Conservation (phyloP, 805 yeast species). For the fission yeast (Schizosaccharomyces pombe) region DNA sequence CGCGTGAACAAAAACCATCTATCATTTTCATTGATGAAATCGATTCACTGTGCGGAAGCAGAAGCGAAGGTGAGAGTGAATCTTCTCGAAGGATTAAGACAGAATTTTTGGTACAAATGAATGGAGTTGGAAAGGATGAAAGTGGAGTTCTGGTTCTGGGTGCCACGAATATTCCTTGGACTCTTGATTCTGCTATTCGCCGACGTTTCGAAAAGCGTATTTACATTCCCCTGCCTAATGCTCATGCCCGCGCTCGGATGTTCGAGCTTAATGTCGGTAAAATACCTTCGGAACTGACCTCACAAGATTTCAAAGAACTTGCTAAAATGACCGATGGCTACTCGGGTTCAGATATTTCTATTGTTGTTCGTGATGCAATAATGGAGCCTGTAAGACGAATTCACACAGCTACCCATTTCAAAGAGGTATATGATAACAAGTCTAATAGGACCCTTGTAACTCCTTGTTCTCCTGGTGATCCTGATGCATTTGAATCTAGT, state of each 20-base stretch:
- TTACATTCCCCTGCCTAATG: slow-evolving; percentile 83
- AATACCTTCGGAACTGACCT: slow-evolving; percentile 57
- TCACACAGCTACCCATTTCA: slow-evolving; percentile 89
- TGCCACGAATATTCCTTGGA: slow-evolving; percentile 98
- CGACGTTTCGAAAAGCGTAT: slow-evolving; percentile 90
- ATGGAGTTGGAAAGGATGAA: slow-evolving; percentile 91
- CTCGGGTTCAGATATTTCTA: slow-evolving; percentile 92
- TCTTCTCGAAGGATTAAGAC: slow-evolving; percentile 91
- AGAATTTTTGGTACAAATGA: slow-evolving; percentile 89
- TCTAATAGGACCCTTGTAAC: slow-evolving; percentile 26
- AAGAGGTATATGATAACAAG: slow-evolving; percentile 23
- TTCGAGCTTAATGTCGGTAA: slow-evolving; percentile 79
- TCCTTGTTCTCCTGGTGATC: slow-evolving; percentile 96
- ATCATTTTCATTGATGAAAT: slow-evolving; percentile 95
- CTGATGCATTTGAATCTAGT: slow-evolving; percentile 61
- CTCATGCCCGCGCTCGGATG: slow-evolving; percentile 80
- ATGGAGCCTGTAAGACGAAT: slow-evolving; percentile 95
- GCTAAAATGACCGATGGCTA: slow-evolving; percentile 89
- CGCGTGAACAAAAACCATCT: slow-evolving; percentile 84
- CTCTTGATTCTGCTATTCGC: slow-evolving; percentile 87
- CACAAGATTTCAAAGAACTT: slow-evolving; percentile 49
- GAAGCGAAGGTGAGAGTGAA: slow-evolving; percentile 95
- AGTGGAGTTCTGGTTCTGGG: slow-evolving; percentile 84
- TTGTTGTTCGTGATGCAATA: slow-evolving; percentile 85
- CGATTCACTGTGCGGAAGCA: slow-evolving; percentile 90